Evolutionary conservation across 176 grass and related monocot genomes (phyloP), one percentile per base, ranked within the genome.

Genomic region (Urochloa ruziziensis): DNA sequence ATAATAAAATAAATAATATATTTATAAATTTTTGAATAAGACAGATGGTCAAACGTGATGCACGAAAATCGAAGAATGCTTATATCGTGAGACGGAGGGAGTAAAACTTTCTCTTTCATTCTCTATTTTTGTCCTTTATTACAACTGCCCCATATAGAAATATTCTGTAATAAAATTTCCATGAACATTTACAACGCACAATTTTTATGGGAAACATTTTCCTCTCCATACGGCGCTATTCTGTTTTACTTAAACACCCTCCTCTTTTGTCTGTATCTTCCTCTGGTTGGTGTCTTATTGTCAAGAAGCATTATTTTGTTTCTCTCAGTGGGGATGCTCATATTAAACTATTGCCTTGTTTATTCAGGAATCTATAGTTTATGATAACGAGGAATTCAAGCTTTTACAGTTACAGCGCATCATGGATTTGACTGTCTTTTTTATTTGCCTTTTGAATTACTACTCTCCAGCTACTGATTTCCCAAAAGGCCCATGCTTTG

Each of bases 321-420:
- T 40, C 10, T 40, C n/a, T n/a, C n/a, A n/a, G n/a, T 27, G 82
- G 61, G 28, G 44, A 57, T 42, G 4, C 68, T 48, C 68, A 5
- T 30, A 71, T 51, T 73, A 79, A 79, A 54, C 43, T 56, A 74
- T 81, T 70, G 42, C 54, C 33, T 89, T 89, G 34, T 81, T 82
- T 90, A 82, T 66, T 82, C 88, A 86, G 17, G 32, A 21, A 4
- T 21, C 36, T 8, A 47, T 78, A 79, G 77, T 89, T 89, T 85
- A 81, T 77, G 52, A 77, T 62, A 58, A 82, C 78, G 88, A 90
- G 82, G 77, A 11, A 43, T 62, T 80, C 59, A 11, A 29, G 48
- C 78, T 91, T 88, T 91, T 79, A 83, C 82, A 56, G 60, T 77
- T 78, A 52, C 86, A 85, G 66, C 59, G 35, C 42, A 85, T 59